Conservation (phyloP, 140 eudicot species). For the Stevia rebaudiana region DNA sequence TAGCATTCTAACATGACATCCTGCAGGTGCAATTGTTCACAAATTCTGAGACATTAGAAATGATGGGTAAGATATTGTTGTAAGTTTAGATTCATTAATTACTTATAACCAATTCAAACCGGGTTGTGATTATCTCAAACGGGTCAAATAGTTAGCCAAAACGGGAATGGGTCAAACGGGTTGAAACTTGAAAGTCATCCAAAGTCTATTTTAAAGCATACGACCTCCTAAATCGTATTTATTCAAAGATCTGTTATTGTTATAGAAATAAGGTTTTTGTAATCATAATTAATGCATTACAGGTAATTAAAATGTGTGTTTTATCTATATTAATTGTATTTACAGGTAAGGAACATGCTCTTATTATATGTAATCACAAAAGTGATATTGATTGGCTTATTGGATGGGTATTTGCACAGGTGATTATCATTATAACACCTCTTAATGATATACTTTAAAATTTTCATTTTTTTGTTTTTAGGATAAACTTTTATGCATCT, state of each 20-base stretch:
- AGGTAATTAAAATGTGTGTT: too few relatives aligned
- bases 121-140: background rate
- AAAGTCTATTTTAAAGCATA: background rate
- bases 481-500: background rate
- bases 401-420: conserved; percentile 98
- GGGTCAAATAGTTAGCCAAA: background rate
- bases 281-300: too few relatives aligned
- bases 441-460: background rate
- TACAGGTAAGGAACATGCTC: conserved; percentile 97
- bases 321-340: background rate
- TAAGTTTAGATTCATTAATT: background rate
- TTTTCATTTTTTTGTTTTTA: conserved; percentile 9
- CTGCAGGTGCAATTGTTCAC: conserved; percentile 64
- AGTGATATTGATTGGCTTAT: conserved; percentile 97
- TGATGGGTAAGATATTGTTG: conserved; percentile 56
- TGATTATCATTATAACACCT: too few relatives aligned
- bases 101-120: background rate
- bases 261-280: background rate
- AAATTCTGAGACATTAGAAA: conserved; percentile 53
- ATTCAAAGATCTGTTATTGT: background rate
- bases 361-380: conserved; percentile 72
- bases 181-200: background rate
- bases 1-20: conserved; percentile 4
- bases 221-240: background rate
- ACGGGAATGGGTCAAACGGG: background rate